Evolutionary conservation across 352 stramenopile species (phyloP).

Genomic region (Blastocystis sp.): DNA sequence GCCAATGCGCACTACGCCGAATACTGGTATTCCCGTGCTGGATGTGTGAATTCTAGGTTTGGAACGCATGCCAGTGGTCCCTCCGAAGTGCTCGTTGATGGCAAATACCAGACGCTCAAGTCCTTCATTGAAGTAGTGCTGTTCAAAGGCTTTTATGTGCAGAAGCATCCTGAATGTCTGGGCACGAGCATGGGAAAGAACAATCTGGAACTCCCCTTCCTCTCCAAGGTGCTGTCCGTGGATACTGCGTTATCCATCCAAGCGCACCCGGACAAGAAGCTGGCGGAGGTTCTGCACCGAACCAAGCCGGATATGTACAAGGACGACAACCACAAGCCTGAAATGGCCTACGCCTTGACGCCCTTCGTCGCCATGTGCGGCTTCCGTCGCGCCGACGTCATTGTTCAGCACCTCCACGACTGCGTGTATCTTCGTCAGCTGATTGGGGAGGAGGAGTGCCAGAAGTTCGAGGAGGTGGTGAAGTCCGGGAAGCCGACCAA

Average conservation of each 20-base stretch:
- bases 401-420: slow-evolving; percentile 80
- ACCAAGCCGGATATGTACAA: slow-evolving; percentile 89
- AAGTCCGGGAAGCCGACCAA: slow-evolving; percentile 19
- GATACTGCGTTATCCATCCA: slow-evolving; percentile 96
- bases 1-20: slow-evolving; percentile 78
- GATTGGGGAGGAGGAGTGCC: slow-evolving; percentile 71
- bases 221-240: slow-evolving; percentile 96
- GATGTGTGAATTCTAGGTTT: slow-evolving; percentile 77
- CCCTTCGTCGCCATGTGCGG: slow-evolving; percentile 91
- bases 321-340: slow-evolving; percentile 97
- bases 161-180: slow-evolving; percentile 73
- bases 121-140: slow-evolving; percentile 76
- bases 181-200: slow-evolving; percentile 70
- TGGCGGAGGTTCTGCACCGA: slow-evolving; percentile 80
- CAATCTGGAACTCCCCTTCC: slow-evolving; percentile 85
- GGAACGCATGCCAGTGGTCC: slow-evolving; percentile 88
- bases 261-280: slow-evolving; percentile 79
- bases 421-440: slow-evolving; percentile 84
- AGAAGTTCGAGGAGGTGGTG: slow-evolving; percentile 17
- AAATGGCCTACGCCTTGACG: slow-evolving; percentile 96
- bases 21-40: slow-evolving; percentile 77
- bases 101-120: slow-evolving; percentile 75
- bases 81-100: slow-evolving; percentile 76
- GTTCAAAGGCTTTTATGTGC: not conserved
- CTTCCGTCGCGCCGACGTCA: slow-evolving; percentile 88